Percentiles rank a stretch among this genome's conserved stretches.
Conservation (phyloP, 2,329 filamentous ascomycete species). For the Penicillium sp. region DNA sequence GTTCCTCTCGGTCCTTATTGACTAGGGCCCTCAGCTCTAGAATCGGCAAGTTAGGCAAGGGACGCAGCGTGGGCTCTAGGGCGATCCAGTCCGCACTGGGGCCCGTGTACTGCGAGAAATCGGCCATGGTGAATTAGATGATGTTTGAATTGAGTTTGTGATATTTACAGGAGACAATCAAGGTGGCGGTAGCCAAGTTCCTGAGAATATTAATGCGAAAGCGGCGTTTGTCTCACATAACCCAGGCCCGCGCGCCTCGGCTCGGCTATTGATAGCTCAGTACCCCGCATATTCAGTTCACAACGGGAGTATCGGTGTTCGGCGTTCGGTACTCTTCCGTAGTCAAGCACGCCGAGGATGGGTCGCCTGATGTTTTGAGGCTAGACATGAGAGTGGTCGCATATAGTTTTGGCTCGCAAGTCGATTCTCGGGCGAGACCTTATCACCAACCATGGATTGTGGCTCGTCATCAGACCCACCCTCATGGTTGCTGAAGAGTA, state of each 20-base stretch:
- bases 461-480: conserved; percentile 27
- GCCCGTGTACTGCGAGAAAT: conserved; percentile 48
- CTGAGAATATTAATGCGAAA: neutral
- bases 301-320: neutral
- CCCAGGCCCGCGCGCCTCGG: conserved; percentile 18
- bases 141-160: neutral
- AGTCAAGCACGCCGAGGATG: neutral
- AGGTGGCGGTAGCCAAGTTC: neutral
- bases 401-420: neutral
- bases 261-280: conserved; percentile 20
- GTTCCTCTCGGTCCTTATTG: conserved; percentile 42
- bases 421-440: conserved; percentile 1
- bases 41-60: conserved; percentile 28
- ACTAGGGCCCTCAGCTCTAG: conserved; percentile 30
- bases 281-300: neutral
- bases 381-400: neutral
- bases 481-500: conserved; percentile 31
- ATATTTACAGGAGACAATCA: neutral
- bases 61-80: conserved; percentile 40
- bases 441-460: conserved; percentile 21
- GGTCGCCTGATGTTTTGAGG: neutral
- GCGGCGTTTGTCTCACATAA: neutral
- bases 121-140: conserved; percentile 30
- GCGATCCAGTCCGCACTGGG: conserved; percentile 52
- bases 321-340: neutral